Base-by-base conservation (phyloP, 352 stramenopile genomes). In the Phytophthora nicotianae region DNA sequence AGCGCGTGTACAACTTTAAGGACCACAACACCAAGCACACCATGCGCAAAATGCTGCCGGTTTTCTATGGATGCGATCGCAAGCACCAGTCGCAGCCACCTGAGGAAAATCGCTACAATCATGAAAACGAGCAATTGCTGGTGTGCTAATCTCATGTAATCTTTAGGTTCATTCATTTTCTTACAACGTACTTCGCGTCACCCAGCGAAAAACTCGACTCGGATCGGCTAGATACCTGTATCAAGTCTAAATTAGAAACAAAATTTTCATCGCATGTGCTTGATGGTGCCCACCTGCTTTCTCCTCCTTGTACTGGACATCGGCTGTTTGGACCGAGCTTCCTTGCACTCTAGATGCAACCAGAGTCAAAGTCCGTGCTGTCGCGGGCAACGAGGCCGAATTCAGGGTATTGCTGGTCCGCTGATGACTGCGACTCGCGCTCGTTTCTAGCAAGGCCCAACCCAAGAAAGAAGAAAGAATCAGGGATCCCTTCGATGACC, bases 1-100 rank as follows among this genome's bases (percentile, higher is more conserved):
- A 90, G 62, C 79, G 80, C 26, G 77, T 90, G 42, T 86, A 82
- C 68, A 80, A 91, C 59, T 91, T 91, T 61, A 74, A 88, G 50
- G 76, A 90, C 50, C 81, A 92, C 65, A 82, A 75, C 48, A 50
- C 55, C 0, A 52, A 55, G 41, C 85, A 91, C 64, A 20, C 55
- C 8, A 90, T 91, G 77, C 77, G 75, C 38, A 74, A 88, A 49
- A 89, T 91, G 77, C 58, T 86, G 47, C 85, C 82, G 0, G 82
- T 91, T 26, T 91, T 93, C 45, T 81, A 79, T 64, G 66, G 80
- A 46, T 88, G 83, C 65, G 48, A 61, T 23, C 50, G 51, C 26
- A 70, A 76, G 35, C 49, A 56, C 6, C 37, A 62, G 13, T 63
- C 47, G 43, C 59, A 64, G n/a, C 20, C 57, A 48, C 6, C 24